phyloP scores from a whole-genome alignment of 2,329 filamentous ascomycete species.

The Scytalidium lignicola region DNA sequence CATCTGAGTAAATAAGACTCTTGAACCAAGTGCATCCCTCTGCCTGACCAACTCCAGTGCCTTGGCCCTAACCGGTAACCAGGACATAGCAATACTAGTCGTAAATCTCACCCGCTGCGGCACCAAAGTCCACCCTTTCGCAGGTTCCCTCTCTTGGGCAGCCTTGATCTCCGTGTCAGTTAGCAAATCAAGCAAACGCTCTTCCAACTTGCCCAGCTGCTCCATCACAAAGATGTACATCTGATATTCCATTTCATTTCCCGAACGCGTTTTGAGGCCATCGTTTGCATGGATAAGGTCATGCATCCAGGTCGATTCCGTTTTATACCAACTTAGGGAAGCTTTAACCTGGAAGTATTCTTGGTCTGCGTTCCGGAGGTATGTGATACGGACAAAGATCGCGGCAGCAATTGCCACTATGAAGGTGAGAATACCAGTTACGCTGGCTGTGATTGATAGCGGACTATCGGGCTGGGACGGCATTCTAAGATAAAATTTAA shows the following conservation, averaged over 20 bases:
- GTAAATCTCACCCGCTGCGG: constrained; percentile 33
- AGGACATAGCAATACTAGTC: constrained; percentile 38
- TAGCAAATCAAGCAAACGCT: constrained; percentile 39
- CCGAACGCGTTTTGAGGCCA: constrained; percentile 8
- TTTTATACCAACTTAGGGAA: constrained; percentile 44
- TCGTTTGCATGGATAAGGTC: constrained; percentile 32
- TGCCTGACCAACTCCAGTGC: constrained; percentile 41
- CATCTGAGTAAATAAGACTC: constrained; percentile 44
- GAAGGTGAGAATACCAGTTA: constrained; percentile 43
- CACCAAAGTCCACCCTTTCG: constrained; percentile 32
- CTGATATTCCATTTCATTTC: constrained; percentile 34
- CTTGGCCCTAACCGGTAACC: constrained; percentile 39
- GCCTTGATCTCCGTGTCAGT: constrained; percentile 35
- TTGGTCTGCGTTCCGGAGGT: constrained; percentile 39
- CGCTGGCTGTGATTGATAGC: constrained; percentile 38
- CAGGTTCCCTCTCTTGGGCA: constrained; percentile 14
- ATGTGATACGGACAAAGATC: constrained; percentile 38
- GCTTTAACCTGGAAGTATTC: constrained; percentile 45
- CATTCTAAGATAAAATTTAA: too few relatives aligned
- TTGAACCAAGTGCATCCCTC: constrained; percentile 38
- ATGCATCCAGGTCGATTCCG: constrained; percentile 40
- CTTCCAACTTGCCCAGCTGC: constrained; percentile 38
- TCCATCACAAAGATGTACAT: constrained; percentile 46
- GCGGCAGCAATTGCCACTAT: constrained; percentile 40
- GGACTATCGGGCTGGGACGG: constrained; percentile 24